Percentiles rank a stretch among this genome's conserved stretches.
These are phyloP conservation scores for Amborella trichopoda DNA, from an alignment of 164 flowering plant species.

Conservation along the genomic window DNA sequence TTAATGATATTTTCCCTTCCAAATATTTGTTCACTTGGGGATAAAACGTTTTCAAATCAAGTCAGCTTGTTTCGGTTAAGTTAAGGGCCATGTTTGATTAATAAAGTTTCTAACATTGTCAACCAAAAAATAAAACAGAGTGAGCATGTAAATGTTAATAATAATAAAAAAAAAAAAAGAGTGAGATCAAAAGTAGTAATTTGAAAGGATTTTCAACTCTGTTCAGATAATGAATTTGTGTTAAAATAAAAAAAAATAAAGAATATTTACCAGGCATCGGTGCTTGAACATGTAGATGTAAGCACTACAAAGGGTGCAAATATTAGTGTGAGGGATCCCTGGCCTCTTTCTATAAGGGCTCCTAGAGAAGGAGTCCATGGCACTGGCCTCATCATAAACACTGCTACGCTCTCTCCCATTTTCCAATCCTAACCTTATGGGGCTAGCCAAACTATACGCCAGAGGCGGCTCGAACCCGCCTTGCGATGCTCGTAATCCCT, in stretches of 20 bases:
- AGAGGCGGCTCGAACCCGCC: background rate
- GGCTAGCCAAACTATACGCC: background rate
- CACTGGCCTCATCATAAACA: constrained; percentile 21
- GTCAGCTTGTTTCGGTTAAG: background rate
- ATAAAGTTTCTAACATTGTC: background rate
- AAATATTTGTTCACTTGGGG: too few relatives aligned
- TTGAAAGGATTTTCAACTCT: too few relatives aligned
- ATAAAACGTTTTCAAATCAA: too few relatives aligned
- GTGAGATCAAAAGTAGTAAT: too few relatives aligned
- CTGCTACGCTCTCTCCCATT: constrained; percentile 3
- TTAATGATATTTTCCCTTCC: too few relatives aligned
- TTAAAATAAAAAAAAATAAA: background rate
- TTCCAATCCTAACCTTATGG: background rate
- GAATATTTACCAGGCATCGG: constrained; percentile 41
- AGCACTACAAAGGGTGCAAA: constrained; percentile 46
- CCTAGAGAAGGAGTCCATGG: constrained; percentile 13
- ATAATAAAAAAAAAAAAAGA: background rate
- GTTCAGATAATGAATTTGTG: too few relatives aligned
- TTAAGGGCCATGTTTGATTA: background rate
- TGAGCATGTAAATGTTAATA: background rate
- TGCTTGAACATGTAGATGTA: constrained; percentile 48
- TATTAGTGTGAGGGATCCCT: constrained; percentile 71
- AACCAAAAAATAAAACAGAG: background rate
- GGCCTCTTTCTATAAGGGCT: constrained; percentile 23
- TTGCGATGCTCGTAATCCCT: background rate